Conservation (phyloP, 805 yeast species). For the Yamadazyma kitorensis region DNA sequence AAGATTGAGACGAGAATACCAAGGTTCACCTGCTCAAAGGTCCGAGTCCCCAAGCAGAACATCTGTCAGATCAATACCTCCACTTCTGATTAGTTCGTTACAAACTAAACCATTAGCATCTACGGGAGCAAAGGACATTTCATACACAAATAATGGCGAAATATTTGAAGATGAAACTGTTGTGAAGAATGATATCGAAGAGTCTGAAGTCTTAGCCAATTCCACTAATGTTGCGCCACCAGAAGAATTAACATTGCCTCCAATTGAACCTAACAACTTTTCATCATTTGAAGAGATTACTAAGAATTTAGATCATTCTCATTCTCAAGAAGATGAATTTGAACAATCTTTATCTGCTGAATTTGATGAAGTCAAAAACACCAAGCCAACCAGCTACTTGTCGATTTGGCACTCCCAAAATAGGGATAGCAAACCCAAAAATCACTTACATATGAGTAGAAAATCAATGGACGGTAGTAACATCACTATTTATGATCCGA, state of each 20-base stretch:
- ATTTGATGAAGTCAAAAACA: constrained; percentile 27
- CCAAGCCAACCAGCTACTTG: constrained; percentile 25
- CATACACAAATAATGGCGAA: background rate
- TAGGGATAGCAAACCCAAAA: constrained; percentile 13
- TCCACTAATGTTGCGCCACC: constrained; percentile 41
- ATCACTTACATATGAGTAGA: constrained; percentile 1
- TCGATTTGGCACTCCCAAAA: constrained; percentile 45
- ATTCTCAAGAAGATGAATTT: constrained; percentile 19
- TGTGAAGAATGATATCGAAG: background rate
- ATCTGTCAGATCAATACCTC: background rate
- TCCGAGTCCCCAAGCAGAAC: constrained; percentile 1
- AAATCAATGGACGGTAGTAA: constrained; percentile 10
- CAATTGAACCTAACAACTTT: constrained; percentile 38
- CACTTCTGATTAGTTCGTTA: too few species aligned
- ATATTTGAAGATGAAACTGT: constrained; percentile 1
- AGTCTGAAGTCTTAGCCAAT: constrained; percentile 37
- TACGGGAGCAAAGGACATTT: too few species aligned
- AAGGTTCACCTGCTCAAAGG: background rate
- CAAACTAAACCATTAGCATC: too few species aligned
- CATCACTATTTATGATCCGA: constrained; percentile 14
- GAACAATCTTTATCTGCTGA: constrained; percentile 44
- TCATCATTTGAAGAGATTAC: constrained; percentile 40
- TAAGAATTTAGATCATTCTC: constrained; percentile 18
- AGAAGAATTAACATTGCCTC: constrained; percentile 34
- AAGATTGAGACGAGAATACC: constrained; percentile 1